Base-by-base conservation (phyloP, 148 eudicot species). In the Euryodendron excelsum region DNA sequence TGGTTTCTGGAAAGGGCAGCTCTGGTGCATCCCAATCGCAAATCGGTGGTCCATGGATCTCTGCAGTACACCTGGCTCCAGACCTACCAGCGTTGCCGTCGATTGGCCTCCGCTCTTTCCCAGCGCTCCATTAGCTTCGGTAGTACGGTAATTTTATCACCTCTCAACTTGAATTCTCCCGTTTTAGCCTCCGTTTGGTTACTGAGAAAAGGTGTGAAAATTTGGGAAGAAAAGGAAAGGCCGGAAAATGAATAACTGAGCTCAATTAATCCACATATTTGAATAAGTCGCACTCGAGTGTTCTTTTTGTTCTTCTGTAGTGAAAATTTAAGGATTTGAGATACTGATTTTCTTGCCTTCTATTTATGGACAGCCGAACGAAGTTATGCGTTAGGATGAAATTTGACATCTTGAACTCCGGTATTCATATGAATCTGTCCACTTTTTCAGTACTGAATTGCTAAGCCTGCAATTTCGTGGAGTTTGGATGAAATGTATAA, bases 1-100 rank as follows among this genome's bases (percentile, higher is more conserved):
- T 84, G 89, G 88, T 95, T 95, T 76, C 81, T 95, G 12, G 91
- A 95, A 53, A 84, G 98, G 52, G 97, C 98, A 1, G 94, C 98
- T 70, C 82, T 85, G 36, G 96, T 95, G 13, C 92, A 93, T 70
- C 96, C 97, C 33, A 70, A 69, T 82, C 81, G 94, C 21, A 81
- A 79, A 36, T 89, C 96, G 28, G 18, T 95, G 10, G 55, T 95
- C 72, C 96, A 95, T 59, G 96, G 92, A 78, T 64, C 83, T 1
- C 50, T 81, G 3, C 78, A 73, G 11, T 95, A 89, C 88, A 90
- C 94, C 2, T 95, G 98, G 98, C 90, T 45, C 23, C 93, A 93
- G 30, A 95, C 98, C 70, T 94, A 92, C 78, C 81, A 70, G 28
- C 98, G 98, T n/a, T 93, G 94, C 85, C 94, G 98, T 64, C 92